These are phyloP conservation scores for Phyllosticta paracitricarpa DNA, from an alignment of 2,329 filamentous ascomycete species.

Conservation along the genomic window DNA sequence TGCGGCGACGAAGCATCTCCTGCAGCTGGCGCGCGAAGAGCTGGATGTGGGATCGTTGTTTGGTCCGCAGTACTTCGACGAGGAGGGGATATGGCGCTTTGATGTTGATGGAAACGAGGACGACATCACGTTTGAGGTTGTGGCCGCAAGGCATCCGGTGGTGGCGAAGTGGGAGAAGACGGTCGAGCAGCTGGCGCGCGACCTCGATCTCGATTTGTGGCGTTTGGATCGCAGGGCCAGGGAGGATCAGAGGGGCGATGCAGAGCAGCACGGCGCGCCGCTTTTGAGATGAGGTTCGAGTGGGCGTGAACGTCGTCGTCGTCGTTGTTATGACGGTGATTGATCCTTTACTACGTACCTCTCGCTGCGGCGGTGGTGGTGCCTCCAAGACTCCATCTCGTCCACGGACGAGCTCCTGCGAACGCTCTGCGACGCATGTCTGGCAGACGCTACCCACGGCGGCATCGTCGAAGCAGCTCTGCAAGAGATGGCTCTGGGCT, in stretches of 20 bases:
- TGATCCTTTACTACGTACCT: neutral
- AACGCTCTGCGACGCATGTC: no score
- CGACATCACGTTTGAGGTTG: conserved; percentile 25
- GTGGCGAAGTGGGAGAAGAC: conserved; percentile 50
- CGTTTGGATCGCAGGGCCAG: conserved; percentile 1
- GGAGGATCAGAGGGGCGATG: neutral
- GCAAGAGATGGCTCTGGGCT: no score
- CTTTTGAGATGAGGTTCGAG: neutral
- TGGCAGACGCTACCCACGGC: no score
- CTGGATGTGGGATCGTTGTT: conserved; percentile 56
- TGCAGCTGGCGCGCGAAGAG: conserved; percentile 45
- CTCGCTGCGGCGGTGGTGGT: no score
- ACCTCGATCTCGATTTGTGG: conserved; percentile 29
- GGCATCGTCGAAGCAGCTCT: no score
- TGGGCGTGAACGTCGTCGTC: neutral
- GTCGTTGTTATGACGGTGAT: neutral
- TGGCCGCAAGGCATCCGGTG: conserved; percentile 59
- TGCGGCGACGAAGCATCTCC: conserved; percentile 23
- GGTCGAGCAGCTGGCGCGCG: conserved; percentile 32
- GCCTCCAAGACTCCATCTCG: no score
- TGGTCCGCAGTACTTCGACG: conserved; percentile 53
- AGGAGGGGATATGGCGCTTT: conserved; percentile 64
- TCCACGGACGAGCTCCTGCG: no score
- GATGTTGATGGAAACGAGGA: conserved; percentile 36
- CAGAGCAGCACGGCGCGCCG: neutral